Percentiles rank a stretch among this genome's conserved stretches.
Evolutionary conservation across 2,329 filamentous ascomycete species (phyloP).

Genomic region (Paradendryphiella salina): DNA sequence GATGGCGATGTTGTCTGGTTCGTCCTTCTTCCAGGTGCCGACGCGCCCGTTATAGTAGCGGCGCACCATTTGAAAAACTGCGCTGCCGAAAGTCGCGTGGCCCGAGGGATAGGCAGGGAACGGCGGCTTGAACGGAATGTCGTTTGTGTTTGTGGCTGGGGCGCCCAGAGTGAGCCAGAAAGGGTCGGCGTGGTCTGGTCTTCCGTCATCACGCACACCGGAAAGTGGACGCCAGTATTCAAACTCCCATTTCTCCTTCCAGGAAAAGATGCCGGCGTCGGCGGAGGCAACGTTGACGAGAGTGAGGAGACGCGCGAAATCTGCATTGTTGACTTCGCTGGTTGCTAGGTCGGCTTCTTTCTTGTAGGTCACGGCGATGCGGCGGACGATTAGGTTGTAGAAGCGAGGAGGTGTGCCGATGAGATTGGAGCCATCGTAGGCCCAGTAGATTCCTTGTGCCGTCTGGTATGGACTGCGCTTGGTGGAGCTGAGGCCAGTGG

Average conservation of each 20-base stretch:
- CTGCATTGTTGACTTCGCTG: constrained; percentile 30
- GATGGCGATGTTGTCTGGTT: constrained; percentile 30
- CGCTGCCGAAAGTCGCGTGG: constrained; percentile 33
- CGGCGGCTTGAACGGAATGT: constrained; percentile 30
- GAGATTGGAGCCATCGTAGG: constrained; percentile 21
- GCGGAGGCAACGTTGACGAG: constrained; percentile 29
- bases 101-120: constrained; percentile 36
- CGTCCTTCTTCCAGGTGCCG: constrained; percentile 21
- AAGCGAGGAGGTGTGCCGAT: constrained; percentile 24
- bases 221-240: constrained; percentile 38
- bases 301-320: constrained; percentile 35
- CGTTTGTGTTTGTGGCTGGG: constrained; percentile 30
- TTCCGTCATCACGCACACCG: constrained; percentile 28
- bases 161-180: constrained; percentile 32
- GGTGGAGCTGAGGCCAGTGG: constrained; percentile 12
- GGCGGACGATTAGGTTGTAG: constrained; percentile 31
- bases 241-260: constrained; percentile 37
- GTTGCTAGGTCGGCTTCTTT: background rate
- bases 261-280: constrained; percentile 36
- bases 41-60: constrained; percentile 33
- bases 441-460: constrained; percentile 17
- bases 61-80: constrained; percentile 28
- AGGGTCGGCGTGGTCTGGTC: constrained; percentile 21
- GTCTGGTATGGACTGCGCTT: constrained; percentile 20
- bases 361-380: constrained; percentile 26